Percentiles rank a stretch among this genome's conserved stretches.
phyloP scores from a whole-genome alignment of 148 eudicot genomes.

The Pharnaceum exiguum region DNA sequence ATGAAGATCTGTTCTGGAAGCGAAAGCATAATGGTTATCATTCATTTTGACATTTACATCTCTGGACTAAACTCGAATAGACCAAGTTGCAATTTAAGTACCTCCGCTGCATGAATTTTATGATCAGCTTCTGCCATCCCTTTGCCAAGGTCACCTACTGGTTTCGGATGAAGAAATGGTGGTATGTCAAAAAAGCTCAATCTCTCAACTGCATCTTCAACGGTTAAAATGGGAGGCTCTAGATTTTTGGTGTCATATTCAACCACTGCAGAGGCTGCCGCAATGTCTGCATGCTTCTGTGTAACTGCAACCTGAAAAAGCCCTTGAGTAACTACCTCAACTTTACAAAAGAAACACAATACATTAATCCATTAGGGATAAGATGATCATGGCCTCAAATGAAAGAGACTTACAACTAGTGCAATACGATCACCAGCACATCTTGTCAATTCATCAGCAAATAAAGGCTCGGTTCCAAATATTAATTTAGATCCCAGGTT shows the following conservation, averaged over 20 bases:
- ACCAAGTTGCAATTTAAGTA: slow-evolving; percentile 21
- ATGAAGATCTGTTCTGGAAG: slow-evolving; percentile 1
- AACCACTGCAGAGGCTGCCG: slow-evolving; percentile 57
- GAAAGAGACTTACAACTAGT: slow-evolving; percentile 53
- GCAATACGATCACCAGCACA: slow-evolving; percentile 82
- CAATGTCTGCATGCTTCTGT: slow-evolving; percentile 73
- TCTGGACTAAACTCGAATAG: background rate
- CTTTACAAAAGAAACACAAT: background rate
- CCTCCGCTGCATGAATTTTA: slow-evolving; percentile 76
- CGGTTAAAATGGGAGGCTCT: slow-evolving; percentile 79
- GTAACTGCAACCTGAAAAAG: slow-evolving; percentile 71
- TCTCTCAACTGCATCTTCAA: slow-evolving; percentile 86
- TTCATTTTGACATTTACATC: background rate
- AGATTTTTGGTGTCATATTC: slow-evolving; percentile 61
- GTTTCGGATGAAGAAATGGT: slow-evolving; percentile 41
- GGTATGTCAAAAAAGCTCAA: slow-evolving; percentile 69
- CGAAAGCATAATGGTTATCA: background rate
- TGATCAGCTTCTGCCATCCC: slow-evolving; percentile 96
- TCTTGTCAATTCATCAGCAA: slow-evolving; percentile 71
- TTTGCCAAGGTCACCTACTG: slow-evolving; percentile 68
- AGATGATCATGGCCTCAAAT: too few relatives aligned
- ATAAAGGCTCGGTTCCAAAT: slow-evolving; percentile 60
- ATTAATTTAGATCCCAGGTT: slow-evolving; percentile 50
- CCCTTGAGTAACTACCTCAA: background rate
- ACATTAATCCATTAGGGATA: background rate